Base-by-base conservation (phyloP, 2,329 filamentous ascomycete genomes). In the Aspergillus fijiensis region DNA sequence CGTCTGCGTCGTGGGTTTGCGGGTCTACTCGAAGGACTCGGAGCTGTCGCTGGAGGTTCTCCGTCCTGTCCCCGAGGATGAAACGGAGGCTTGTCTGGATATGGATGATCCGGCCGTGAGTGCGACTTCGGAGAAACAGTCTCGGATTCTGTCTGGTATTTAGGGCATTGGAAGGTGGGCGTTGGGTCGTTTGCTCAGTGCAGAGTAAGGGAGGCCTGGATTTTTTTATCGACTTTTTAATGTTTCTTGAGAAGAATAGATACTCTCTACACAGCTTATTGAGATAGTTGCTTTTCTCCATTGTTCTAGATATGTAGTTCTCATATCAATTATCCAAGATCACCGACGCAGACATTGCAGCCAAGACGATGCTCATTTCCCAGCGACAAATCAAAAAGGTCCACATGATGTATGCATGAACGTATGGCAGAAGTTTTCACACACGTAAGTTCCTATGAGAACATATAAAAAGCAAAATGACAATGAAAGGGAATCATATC, bases 1-100 rank as follows among this genome's bases (percentile, higher is more conserved):
- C 0, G 79, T 86, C 1, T 85, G 83, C 62, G 84, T 87, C 16
- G 79, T 87, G 4, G 85, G 85, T 0, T 70, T 87, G 31, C 76
- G 84, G 5, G 84, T 87, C 0, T 87, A 85, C 66, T 81, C 79
- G 10, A 80, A 83, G 60, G 81, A 84, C 62, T 74, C 74, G 5
- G 70, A 72, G 48, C 78, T 86, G 39, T 79, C 75, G 3, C 78
- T 87, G 19, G 77, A 82, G 63, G 83, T 86, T 9, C 73, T 84
- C n/a, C 79, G 77, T 56, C 76, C 79, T 7, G 72, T 77, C 51
- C 65, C 72, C 5, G 72, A 78, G 25, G 69, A 75, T 51, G 76
- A 77, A 54, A 65, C 65, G 2, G 74, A 78, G 59, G 73, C 74
- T n/a, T 69, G 72, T n/a, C 67, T 80, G 39, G 79, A 81, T 58